phyloP scores from a whole-genome alignment of 2,329 filamentous ascomycete species.

The Sodiomyces alkalinus region DNA sequence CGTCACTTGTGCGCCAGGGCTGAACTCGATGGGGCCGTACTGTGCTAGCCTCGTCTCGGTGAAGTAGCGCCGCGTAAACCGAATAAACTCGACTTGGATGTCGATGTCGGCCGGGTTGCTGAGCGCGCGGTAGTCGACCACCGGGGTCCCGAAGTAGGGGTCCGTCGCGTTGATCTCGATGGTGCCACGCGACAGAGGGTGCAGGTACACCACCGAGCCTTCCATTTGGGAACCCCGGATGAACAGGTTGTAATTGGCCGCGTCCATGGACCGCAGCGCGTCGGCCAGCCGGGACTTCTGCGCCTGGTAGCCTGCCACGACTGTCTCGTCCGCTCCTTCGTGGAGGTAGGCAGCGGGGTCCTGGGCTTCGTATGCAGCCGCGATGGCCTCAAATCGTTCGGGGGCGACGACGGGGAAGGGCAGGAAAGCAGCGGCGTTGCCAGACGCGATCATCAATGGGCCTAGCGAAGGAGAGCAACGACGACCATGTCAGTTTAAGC shows the following conservation, averaged over 20 bases:
- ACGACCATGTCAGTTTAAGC: neutral
- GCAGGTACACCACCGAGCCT: constrained; percentile 6
- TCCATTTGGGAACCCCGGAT: constrained; percentile 3
- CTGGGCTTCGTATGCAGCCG: constrained; percentile 9
- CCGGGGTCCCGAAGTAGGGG: constrained; percentile 13
- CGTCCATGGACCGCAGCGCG: constrained; percentile 17
- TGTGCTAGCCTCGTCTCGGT: constrained; percentile 19
- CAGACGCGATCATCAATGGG: constrained; percentile 8
- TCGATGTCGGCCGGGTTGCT: constrained; percentile 15
- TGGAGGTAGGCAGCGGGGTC: constrained; percentile 12
- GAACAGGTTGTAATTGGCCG: constrained; percentile 17
- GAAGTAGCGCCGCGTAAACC: constrained; percentile 16
- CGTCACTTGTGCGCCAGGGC: constrained; percentile 6
- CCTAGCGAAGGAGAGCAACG: too few species aligned
- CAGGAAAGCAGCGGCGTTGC: constrained; percentile 9
- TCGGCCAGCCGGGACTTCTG: constrained; percentile 20
- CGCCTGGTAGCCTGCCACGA: constrained; percentile 19
- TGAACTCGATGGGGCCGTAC: constrained; percentile 16
- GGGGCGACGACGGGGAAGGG: constrained; percentile 9
- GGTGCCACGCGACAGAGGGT: constrained; percentile 13
- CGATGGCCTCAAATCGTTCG: constrained; percentile 8
- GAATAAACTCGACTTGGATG: constrained; percentile 11
- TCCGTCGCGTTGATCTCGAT: constrained; percentile 16
- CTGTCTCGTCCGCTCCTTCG: constrained; percentile 14
- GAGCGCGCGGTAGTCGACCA: constrained; percentile 13